These are phyloP conservation scores for Neurospora tetraspora DNA, from an alignment of 495 filamentous ascomycete species.

Conservation along the genomic window DNA sequence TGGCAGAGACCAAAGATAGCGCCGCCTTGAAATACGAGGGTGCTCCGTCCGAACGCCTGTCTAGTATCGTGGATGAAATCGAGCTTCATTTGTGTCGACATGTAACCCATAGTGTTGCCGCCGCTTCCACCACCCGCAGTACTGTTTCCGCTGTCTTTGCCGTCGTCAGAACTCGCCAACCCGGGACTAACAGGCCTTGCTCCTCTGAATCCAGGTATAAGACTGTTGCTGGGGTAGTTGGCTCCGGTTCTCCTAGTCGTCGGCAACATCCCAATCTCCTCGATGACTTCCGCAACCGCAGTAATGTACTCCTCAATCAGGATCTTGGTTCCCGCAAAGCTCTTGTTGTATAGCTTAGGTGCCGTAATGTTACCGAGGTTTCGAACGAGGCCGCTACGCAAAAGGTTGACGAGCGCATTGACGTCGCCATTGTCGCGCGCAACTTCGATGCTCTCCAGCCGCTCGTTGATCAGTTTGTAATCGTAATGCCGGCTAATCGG, in stretches of 20 bases:
- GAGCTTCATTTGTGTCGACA: conserved; percentile 77
- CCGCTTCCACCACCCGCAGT: neutral
- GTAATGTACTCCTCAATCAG: conserved; percentile 88
- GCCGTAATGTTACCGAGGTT: conserved; percentile 87
- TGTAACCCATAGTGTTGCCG: conserved; percentile 7
- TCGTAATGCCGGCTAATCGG: conserved; percentile 77
- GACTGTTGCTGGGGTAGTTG: neutral
- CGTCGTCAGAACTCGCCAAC: conserved; percentile 4
- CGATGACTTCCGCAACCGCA: conserved; percentile 67
- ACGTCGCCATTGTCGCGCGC: conserved; percentile 73
- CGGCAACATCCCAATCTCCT: conserved; percentile 66
- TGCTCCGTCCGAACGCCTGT: conserved; percentile 81
- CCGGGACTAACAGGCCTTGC: neutral
- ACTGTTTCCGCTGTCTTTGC: neutral
- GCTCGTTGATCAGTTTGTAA: conserved; percentile 73
- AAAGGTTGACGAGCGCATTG: conserved; percentile 61
- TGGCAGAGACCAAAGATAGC: conserved; percentile 90
- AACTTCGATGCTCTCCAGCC: conserved; percentile 58
- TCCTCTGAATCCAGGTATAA: neutral
- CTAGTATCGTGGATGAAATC: conserved; percentile 84
- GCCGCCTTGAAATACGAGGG: conserved; percentile 81
- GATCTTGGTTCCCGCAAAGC: conserved; percentile 82
- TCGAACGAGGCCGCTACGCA: conserved; percentile 78
- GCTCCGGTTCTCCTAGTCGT: conserved; percentile 26
- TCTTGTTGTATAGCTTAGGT: conserved; percentile 72